Evolutionary conservation across 1,284 basidiomycete genomes (phyloP), one percentile per base, ranked within the genome.

Genomic region (Ceratobasidium sp.): DNA sequence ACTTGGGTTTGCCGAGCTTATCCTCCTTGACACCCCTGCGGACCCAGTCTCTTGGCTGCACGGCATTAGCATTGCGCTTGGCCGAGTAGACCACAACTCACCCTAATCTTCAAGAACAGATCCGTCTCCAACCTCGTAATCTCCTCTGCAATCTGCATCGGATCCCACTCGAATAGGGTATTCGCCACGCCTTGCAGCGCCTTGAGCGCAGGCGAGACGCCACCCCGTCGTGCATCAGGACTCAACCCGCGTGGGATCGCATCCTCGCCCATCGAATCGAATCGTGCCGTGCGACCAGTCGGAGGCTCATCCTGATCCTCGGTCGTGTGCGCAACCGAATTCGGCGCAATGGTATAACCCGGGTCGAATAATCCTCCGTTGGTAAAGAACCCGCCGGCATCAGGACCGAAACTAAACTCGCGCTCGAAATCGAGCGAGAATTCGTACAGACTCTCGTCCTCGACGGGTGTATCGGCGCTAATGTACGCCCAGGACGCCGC

Each of bases 31-130:
- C 62, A 53, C 62, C 49, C 20, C 62, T 89, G 69, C 86, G 83
- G 27, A 93, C 81, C 91, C 91, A 93, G 75, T 93, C 86, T 62
- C 91, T 85, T 42, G 91, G 90, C 91, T 93, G 72, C 12, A 60
- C 43, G 64, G 53, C 3, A 58, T 40, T 25, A 58, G 8, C 31
- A 55, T 13, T 17, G 25, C n/a, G 27, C 38, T 27, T 27, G 1
- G 15, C 40, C 29, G 45, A 32, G 35, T 42, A 45, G 25, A 58
- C 42, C 56, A 58, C 6, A 53, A 32, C 56, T 22, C 40, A 58
- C 56, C 56, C 40, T 65, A 40, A 93, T 92, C 67, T 82, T 80
- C 73, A 90, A 75, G 76, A 93, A 92, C 54, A 86, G 77, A 69
- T 81, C 81, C 52, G 82, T 83, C 75, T 88, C 86, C 34, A 87